Evolutionary conservation across 2,329 filamentous ascomycete genomes (phyloP).

Genomic region (Fusarium sp.): DNA sequence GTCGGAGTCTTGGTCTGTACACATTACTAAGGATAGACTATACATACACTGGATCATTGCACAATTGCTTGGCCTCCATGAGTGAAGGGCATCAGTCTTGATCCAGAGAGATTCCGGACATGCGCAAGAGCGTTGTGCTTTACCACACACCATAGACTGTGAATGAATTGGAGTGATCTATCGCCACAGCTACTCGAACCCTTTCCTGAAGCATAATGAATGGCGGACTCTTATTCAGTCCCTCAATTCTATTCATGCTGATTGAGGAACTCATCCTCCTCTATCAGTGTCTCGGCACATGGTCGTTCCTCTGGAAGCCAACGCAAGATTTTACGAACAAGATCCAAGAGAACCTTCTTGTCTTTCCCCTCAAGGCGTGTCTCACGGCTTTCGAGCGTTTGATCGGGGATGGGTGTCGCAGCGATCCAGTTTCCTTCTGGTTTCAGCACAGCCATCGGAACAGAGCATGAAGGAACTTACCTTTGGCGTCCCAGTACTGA

Average conservation of each 20-base stretch:
- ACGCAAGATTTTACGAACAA: background rate
- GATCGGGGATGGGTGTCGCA: background rate
- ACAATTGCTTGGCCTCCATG: fast-evolving
- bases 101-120: background rate
- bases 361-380: background rate
- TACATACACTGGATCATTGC: background rate
- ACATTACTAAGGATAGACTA: background rate
- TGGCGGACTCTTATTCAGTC: too few species aligned
- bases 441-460: background rate
- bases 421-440: background rate
- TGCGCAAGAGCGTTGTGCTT: background rate
- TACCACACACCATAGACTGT: background rate
- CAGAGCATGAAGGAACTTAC: background rate
- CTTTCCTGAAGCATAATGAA: background rate
- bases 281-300: background rate
- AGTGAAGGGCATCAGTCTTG: background rate
- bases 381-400: background rate
- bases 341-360: background rate
- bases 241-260: background rate
- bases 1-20: background rate
- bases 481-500: background rate
- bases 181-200: background rate
- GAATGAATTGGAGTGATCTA: background rate
- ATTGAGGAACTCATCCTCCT: background rate
- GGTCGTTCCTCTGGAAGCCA: background rate